Evolutionary conservation across 2,329 filamentous ascomycete genomes (phyloP).

Genomic region (Mariannaea elegans): DNA sequence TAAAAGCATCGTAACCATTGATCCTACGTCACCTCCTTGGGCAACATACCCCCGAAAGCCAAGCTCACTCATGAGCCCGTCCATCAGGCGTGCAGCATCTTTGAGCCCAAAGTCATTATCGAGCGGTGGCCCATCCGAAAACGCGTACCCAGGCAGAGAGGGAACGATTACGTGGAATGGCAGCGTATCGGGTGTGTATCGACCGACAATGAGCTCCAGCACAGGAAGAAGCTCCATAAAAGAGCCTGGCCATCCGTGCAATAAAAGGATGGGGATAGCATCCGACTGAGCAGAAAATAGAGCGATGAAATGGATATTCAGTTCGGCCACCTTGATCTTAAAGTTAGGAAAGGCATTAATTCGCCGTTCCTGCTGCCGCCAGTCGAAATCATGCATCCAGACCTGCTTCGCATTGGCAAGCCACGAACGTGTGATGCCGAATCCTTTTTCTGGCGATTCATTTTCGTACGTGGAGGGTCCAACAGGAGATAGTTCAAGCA

Average conservation of each 20-base stretch:
- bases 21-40: constrained; percentile 67
- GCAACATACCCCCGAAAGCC: constrained; percentile 64
- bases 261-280: constrained; percentile 59
- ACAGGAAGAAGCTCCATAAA: constrained; percentile 66
- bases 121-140: constrained; percentile 57
- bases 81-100: constrained; percentile 50
- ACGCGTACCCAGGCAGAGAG: constrained; percentile 62
- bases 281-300: constrained; percentile 61
- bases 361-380: not conserved
- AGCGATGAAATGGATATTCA: constrained; percentile 60
- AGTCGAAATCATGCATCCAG: constrained; percentile 1
- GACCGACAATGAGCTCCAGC: constrained; percentile 53
- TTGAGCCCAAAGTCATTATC: constrained; percentile 49
- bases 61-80: constrained; percentile 61
- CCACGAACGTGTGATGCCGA: not conserved
- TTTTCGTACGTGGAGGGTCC: too few relatives aligned
- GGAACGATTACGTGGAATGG: constrained; percentile 67
- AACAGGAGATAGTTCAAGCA: too few relatives aligned
- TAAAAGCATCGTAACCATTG: constrained; percentile 29
- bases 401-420: not conserved
- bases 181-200: constrained; percentile 59
- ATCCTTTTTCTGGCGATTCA: too few relatives aligned
- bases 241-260: constrained; percentile 65
- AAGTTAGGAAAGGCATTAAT: constrained; percentile 10
- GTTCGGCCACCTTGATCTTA: not conserved